Base-by-base conservation (phyloP, 2,329 filamentous ascomycete species). In the Ophiognomonia clavigignenti-juglandacearum region DNA sequence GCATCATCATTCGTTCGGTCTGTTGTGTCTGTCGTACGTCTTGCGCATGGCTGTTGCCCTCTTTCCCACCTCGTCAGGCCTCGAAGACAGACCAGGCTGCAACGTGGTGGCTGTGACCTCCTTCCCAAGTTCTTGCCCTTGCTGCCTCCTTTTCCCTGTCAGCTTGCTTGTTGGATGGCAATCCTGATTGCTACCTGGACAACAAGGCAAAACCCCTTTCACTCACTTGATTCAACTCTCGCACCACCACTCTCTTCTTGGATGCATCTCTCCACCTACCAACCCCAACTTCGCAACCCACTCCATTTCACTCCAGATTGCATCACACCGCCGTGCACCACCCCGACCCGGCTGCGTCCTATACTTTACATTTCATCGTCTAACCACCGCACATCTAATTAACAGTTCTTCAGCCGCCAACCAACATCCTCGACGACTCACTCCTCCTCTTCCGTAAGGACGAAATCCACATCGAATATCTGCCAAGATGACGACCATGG, bases 401-500 rank as follows among this genome's bases (percentile, higher is more conserved):
- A 19, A 40, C 24, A 46, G 32, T 29, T 43, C 47, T 32, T 23
- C 27, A 27, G 13, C 41, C 6, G 36, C 23, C 9, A 18, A 29
- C 16, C 22, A 18, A 35, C 49, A 52, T 47, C 32, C 27, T 48
- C 45, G 52, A 39, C 40, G n/a, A n/a, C n/a, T n/a, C n/a, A n/a
- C 35, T 45, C 43, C 31, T 47, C 39, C 50, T 32, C 36, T 53
- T 41, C 50, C 49, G 36, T 31, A 40, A 26, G 45, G 45, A 45
- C 52, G 53, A 48, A 44, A 52, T 46, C 50, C 29, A 41, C 36
- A 10, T 14, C 19, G 48, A 52, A 45, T 31, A 44, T 19, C 53
- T 44, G 55, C 53, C 58, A 69, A 59, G 32, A 76, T 75, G 73
- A 75, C 73, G 52, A 76, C 73, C 51, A 75, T 75, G 73, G 73